Conservation (phyloP, 371 early-diverging fungal genomes). For the Catenaria anguillulae region DNA sequence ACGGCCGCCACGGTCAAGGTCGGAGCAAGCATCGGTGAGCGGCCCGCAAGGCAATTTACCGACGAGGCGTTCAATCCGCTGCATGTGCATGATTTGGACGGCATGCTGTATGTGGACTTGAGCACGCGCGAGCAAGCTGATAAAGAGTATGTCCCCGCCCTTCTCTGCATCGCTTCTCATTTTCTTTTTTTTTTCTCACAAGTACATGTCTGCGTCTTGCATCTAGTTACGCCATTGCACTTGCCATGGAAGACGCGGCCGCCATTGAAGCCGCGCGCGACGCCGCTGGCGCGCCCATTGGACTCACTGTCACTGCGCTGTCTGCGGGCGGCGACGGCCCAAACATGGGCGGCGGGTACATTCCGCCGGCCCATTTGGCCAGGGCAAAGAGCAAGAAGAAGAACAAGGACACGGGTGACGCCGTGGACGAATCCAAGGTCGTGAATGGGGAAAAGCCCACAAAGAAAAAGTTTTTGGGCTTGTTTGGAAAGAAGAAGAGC, state of each 20-base stretch:
- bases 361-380: too few relatives aligned
- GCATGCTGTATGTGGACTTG: neutral
- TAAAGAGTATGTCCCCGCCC: conserved; percentile 1
- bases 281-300: too few relatives aligned
- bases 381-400: neutral
- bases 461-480: too few relatives aligned
- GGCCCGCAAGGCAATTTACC: neutral
- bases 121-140: neutral
- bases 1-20: neutral
- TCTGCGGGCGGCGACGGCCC: neutral
- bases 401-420: neutral
- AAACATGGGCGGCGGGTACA: neutral
- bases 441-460: too few relatives aligned
- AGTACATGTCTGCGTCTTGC: neutral
- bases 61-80: neutral
- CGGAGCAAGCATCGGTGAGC: neutral
- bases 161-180: too few relatives aligned
- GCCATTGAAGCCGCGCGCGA: neutral
- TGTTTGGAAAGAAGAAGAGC: too few relatives aligned
- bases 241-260: neutral
- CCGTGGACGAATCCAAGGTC: too few relatives aligned
- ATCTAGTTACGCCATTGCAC: neutral
- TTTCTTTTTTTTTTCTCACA: neutral
- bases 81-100: neutral
- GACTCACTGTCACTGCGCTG: neutral